Percentiles rank a stretch among this genome's conserved stretches.
These are phyloP conservation scores for Poronia punctata DNA, from an alignment of 495 filamentous ascomycete genomes.

Conservation along the genomic window DNA sequence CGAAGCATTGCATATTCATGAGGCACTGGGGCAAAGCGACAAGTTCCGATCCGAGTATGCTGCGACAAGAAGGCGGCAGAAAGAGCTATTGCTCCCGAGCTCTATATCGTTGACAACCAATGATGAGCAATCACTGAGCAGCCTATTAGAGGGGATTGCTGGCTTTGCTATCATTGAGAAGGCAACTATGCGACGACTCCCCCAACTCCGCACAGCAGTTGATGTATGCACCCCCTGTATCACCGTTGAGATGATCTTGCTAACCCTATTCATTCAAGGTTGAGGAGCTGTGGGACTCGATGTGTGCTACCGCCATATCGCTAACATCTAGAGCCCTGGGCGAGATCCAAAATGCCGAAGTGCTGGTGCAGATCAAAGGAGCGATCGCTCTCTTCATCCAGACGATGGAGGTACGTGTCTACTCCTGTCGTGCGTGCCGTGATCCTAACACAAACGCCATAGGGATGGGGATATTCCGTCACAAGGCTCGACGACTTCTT, in stretches of 20 bases:
- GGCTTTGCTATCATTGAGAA: constrained; percentile 96
- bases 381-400: constrained; percentile 91
- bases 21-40: constrained; percentile 86
- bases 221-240: constrained; percentile 54
- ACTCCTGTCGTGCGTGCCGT: background rate
- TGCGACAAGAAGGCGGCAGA: constrained; percentile 79
- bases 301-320: constrained; percentile 80
- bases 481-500: constrained; percentile 72
- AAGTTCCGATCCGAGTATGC: constrained; percentile 88
- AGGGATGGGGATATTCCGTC: constrained; percentile 89
- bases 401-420: constrained; percentile 73
- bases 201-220: constrained; percentile 69
- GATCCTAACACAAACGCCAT: constrained; percentile 18
- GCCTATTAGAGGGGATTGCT: constrained; percentile 83
- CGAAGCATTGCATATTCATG: constrained; percentile 94
- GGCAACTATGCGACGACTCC: constrained; percentile 80
- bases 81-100: constrained; percentile 75
- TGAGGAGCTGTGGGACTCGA: constrained; percentile 96
- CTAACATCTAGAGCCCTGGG: constrained; percentile 71
- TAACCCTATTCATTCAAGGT: constrained; percentile 50
- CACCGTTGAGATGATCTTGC: constrained; percentile 1
- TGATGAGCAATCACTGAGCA: constrained; percentile 67
- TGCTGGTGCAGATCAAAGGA: constrained; percentile 83
- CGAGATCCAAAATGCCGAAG: constrained; percentile 74
- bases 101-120: constrained; percentile 70